A percentile compares a stretch with the other conserved stretches of the same genome.
Conservation (phyloP, 177 flowering plant genomes). For the Vitis hybrid region DNA sequence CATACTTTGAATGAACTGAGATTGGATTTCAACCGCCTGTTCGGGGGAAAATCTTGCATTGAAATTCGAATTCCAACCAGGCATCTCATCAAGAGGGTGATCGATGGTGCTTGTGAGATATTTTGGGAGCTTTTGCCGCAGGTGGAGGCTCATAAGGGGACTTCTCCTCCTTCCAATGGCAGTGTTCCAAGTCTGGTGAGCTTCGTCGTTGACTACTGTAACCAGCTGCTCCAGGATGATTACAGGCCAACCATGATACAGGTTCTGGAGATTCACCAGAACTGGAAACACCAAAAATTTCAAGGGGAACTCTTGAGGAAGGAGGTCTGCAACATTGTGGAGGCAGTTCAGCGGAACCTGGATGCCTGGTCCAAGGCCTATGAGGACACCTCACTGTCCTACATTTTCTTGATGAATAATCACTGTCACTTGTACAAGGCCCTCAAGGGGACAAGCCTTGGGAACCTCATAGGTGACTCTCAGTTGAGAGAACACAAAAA, state of each 20-base stretch:
- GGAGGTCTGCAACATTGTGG: conserved; percentile 49
- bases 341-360: conserved; percentile 66
- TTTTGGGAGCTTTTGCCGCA: conserved; percentile 81
- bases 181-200: conserved; percentile 75
- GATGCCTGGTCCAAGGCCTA: conserved; percentile 78
- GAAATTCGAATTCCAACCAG: conserved; percentile 70
- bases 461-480: conserved; percentile 64
- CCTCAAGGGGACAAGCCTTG: conserved; percentile 68
- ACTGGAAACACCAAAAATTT: conserved; percentile 73
- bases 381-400: conserved; percentile 50
- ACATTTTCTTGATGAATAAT: conserved; percentile 83
- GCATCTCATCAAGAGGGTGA: conserved; percentile 68
- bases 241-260: conserved; percentile 63
- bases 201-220: conserved; percentile 75
- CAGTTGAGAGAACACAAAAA: conserved; percentile 72
- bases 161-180: conserved; percentile 77
- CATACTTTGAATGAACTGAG: conserved; percentile 64
- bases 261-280: conserved; percentile 64
- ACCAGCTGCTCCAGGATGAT: conserved; percentile 63
- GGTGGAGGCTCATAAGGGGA: conserved; percentile 72
- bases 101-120: conserved; percentile 71
- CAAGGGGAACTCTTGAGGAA: conserved; percentile 54
- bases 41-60: conserved; percentile 61
- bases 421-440: conserved; percentile 67
- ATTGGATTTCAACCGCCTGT: conserved; percentile 70